Conservation (phyloP, 2,329 filamentous ascomycete species). For the Hymenoscyphus occultus region DNA sequence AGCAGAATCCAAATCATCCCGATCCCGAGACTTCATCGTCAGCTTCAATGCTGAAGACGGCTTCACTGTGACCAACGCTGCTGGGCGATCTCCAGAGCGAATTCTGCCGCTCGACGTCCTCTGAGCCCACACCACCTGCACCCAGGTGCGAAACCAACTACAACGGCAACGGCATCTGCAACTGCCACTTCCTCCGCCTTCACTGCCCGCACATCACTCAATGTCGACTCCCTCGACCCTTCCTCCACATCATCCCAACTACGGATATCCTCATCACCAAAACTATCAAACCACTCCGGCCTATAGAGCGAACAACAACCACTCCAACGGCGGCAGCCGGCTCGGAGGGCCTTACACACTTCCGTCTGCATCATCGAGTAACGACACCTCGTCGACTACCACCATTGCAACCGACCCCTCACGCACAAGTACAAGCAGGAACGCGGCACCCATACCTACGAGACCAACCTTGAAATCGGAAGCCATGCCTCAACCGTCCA, state of each 20-base stretch:
- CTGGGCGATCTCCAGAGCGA: slow-evolving; percentile 16
- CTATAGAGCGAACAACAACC: slow-evolving; percentile 48
- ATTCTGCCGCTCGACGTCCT: slow-evolving; percentile 19
- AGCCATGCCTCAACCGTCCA: slow-evolving; percentile 38
- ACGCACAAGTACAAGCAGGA: slow-evolving; percentile 27
- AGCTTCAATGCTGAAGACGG: slow-evolving; percentile 26
- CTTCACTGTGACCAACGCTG: slow-evolving; percentile 15
- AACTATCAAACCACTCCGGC: slow-evolving; percentile 52
- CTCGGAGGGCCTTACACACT: slow-evolving; percentile 32
- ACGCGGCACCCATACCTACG: slow-evolving; percentile 23
- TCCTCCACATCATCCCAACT: slow-evolving; percentile 64
- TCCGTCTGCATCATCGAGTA: slow-evolving; percentile 34
- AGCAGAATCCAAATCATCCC: slow-evolving; percentile 21
- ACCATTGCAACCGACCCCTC: slow-evolving; percentile 28
- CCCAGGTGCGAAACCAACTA: slow-evolving; percentile 23
- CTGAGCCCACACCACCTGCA: slow-evolving; percentile 19
- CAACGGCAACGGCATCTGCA: slow-evolving; percentile 5
- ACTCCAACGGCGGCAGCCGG: slow-evolving; percentile 35
- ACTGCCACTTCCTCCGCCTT: not conserved
- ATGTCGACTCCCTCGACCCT: slow-evolving; percentile 83
- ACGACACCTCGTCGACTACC: slow-evolving; percentile 29
- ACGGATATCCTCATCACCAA: slow-evolving; percentile 57
- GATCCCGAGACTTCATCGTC: slow-evolving; percentile 10
- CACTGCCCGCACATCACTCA: slow-evolving; percentile 12
- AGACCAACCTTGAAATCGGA: slow-evolving; percentile 34